Evolutionary conservation across 1,139 yeast genomes (phyloP), one percentile per base, ranked within the genome.

Genomic region (Tardiomyces digboiensis): DNA sequence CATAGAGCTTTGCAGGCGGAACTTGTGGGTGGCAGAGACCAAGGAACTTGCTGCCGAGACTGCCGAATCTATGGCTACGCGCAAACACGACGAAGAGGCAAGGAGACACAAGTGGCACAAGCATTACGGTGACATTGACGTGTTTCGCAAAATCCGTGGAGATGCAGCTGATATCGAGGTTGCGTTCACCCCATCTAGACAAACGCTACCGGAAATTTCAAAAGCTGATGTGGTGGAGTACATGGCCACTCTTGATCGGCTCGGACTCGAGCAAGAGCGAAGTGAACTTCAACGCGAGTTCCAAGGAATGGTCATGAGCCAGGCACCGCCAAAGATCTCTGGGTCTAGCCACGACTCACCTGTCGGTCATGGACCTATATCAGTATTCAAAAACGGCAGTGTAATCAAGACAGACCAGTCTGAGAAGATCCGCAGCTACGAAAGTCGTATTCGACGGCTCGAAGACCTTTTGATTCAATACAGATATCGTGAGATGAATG

Each of bases 1-100:
- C 20, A 74, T 88, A 39, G 96, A 89, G 55, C 71, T 70, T 41
- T 64, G 83, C 45, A 72, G 94, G 43, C 80, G 91, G 49, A 66
- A 67, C 39, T 79, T 78, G 50, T 86, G 95, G 93, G 66, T 72
- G 21, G 72, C 72, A 42, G 75, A 75, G 42, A 62, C 82, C 38
- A 71, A 72, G 45, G 72, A 73, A 1, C 58, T 77, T 1, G 72
- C 74, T 0, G 66, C 68, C 36, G 73, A 71, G 44, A 68, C 81
- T 0, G 74, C 78, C 36, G 88, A 81, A 51, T 78, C 75, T 45
- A 64, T 83, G 46, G 76, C 83, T 7, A 61, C 71, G 40, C 62
- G 82, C 41, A 71, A 76, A 21, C 79, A 77, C 36, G 75, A 72
- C 44, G 97, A 88, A 60, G 61, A 65, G 39, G 61, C 67, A 36